Evolutionary conservation across 495 filamentous ascomycete species (phyloP).

Genomic region (Glutinoglossum americanum): DNA sequence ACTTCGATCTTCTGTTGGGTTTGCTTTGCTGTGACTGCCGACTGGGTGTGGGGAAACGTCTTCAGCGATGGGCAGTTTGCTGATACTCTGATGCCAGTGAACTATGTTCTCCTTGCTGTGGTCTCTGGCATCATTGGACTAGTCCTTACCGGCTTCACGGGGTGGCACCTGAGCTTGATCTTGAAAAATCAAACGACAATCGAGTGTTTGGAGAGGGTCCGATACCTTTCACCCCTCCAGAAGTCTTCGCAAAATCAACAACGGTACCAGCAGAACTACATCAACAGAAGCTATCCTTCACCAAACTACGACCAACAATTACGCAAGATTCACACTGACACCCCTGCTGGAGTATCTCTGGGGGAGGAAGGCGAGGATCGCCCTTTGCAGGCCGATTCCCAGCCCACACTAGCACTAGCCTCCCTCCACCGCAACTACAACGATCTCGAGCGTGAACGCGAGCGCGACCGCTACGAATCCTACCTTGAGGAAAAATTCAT

Average conservation of each 20-base stretch:
- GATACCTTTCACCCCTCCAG: constrained; percentile 64
- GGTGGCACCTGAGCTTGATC: constrained; percentile 78
- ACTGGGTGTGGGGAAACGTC: constrained; percentile 69
- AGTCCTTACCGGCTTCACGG: constrained; percentile 73
- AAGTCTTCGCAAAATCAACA: constrained; percentile 42
- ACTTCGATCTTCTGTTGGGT: constrained; percentile 70
- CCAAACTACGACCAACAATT: constrained; percentile 56
- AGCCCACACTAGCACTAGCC: constrained; percentile 22
- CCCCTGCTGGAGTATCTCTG: constrained; percentile 56
- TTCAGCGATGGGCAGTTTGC: constrained; percentile 34
- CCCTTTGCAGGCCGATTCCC: constrained; percentile 9
- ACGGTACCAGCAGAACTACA: constrained; percentile 10
- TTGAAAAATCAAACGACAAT: constrained; percentile 71
- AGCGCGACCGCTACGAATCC: constrained; percentile 53
- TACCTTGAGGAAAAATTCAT: constrained; percentile 79
- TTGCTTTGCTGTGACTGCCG: constrained; percentile 45
- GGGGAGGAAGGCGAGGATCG: constrained; percentile 57
- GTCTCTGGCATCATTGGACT: constrained; percentile 78
- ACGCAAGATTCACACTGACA: constrained; percentile 62
- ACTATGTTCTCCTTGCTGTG: constrained; percentile 71
- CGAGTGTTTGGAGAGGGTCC: constrained; percentile 80
- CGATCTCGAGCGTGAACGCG: constrained; percentile 49
- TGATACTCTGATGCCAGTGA: constrained; percentile 65
- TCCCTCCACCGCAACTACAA: constrained; percentile 39
- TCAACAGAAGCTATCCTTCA: constrained; percentile 20